Conservation (phyloP, 1,139 yeast species). For the Blastobotrys proliferans region DNA sequence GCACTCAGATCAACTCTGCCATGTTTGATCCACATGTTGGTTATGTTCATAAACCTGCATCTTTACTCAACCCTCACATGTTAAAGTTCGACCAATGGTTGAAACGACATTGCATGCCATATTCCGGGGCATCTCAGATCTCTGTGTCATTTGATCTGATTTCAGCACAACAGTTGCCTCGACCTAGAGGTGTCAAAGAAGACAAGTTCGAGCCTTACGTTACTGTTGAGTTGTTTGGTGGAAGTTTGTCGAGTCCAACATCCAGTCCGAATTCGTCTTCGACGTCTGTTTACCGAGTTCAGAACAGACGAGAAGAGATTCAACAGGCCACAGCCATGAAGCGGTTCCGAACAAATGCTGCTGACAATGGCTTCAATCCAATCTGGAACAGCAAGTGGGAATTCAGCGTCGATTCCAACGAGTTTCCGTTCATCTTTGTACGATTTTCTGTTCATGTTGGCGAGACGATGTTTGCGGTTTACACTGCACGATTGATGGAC, state of each 20-base stretch:
- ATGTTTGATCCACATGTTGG: conserved; percentile 69
- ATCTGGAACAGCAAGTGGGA: conserved; percentile 60
- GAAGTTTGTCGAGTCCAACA: conserved; percentile 5
- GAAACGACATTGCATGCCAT: conserved; percentile 1
- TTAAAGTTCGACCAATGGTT: conserved; percentile 11
- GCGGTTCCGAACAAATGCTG: conserved; percentile 17
- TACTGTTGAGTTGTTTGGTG: conserved; percentile 52
- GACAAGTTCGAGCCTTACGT: conserved; percentile 54
- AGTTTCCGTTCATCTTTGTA: conserved; percentile 47
- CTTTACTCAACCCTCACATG: conserved; percentile 10
- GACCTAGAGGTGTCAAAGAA: conserved; percentile 48
- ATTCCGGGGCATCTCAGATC: neutral
- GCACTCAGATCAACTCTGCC: conserved; percentile 87
- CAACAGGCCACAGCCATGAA: neutral
- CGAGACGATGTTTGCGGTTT: conserved; percentile 55
- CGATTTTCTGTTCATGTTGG: conserved; percentile 47
- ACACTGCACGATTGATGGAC: conserved; percentile 44
- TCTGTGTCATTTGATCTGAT: conserved; percentile 37
- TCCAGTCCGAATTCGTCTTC: neutral
- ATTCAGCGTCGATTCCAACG: conserved; percentile 42
- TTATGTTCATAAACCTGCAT: conserved; percentile 69
- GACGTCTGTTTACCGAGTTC: neutral
- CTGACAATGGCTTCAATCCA: conserved; percentile 82
- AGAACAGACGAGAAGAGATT: neutral
- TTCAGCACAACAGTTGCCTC: conserved; percentile 84